Conservation (phyloP, 1,139 yeast genomes). For the Yamadazyma oceani region DNA sequence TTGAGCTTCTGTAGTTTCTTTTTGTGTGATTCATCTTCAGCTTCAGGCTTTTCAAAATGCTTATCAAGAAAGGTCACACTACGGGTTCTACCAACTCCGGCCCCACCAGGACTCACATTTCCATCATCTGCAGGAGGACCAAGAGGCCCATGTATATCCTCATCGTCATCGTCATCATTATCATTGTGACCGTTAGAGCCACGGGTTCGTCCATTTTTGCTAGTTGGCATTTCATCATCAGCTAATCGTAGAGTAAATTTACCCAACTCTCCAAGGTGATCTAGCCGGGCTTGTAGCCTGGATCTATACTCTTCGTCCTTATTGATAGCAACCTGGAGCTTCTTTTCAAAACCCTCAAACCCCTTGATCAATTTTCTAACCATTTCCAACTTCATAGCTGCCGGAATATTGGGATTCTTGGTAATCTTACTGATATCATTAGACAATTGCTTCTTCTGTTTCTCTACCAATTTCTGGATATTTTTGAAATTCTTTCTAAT, state of each 20-base stretch:
- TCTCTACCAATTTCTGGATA: constrained; percentile 58
- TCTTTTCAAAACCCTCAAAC: constrained; percentile 50
- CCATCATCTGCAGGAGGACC: constrained; percentile 10
- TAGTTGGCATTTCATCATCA: too few relatives aligned
- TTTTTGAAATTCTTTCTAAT: constrained; percentile 57
- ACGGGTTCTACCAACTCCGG: background rate
- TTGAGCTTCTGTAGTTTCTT: background rate
- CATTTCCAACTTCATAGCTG: constrained; percentile 28
- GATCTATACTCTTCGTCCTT: constrained; percentile 52
- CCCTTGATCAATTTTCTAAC: constrained; percentile 40
- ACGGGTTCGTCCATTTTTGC: too few relatives aligned
- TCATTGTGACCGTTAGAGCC: constrained; percentile 3
- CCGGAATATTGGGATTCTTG: constrained; percentile 25
- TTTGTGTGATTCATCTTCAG: background rate
- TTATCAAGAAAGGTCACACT: constrained; percentile 1
- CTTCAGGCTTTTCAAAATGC: background rate
- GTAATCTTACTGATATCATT: constrained; percentile 39
- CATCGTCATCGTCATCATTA: constrained; percentile 10
- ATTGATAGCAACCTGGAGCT: constrained; percentile 36
- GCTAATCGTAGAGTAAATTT: constrained; percentile 17
- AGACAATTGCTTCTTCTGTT: constrained; percentile 43
- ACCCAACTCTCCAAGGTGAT: constrained; percentile 37
- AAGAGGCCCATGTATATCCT: constrained; percentile 8
- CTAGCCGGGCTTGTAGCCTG: constrained; percentile 47
- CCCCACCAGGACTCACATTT: background rate